Evolutionary conservation across 2,329 filamentous ascomycete genomes (phyloP), one percentile per base, ranked within the genome.

Genomic region (Stromatinia cepivora): DNA sequence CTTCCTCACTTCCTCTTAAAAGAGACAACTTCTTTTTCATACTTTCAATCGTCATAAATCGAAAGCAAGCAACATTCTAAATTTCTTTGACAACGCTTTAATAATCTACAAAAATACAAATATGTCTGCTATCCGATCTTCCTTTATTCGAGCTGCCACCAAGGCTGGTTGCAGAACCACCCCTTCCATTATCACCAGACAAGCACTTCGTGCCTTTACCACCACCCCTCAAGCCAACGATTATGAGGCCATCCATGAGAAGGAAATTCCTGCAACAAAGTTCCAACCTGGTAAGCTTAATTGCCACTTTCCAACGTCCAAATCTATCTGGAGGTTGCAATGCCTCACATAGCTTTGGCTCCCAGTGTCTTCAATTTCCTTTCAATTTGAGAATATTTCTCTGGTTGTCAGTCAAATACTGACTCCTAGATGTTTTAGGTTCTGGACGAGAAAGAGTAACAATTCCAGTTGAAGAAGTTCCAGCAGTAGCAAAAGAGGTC

Each of bases 181-280:
- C 36, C 31, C 39, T 6, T 48, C 68, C 11, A 46, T 61, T 11
- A 46, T 59, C 22, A 34, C 45, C 62, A 75, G 71, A 64, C 71
- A 72, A 36, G 59, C 73, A 15, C 71, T 73, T 34, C 71, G 74
- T n/a, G 56, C 73, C 9, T 76, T 77, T 70, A 73, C 70, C 48
- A 71, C 64, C 8, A 61, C 72, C 10, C 72, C 69, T 36, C 70
- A 71, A 28, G 63, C 69, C 46, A 71, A 75, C 17, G 74, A 74
- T 42, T 72, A 73, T 45, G 75, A 77, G 31, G 56, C 74, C 20
- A 72, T 78, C 63, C 69, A 75, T 6, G 76, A 77, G 65, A 76
- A 74, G 48, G 76, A 78, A 67, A 71, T 78, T 54, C 71, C 73
- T 20, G 54, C 62, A 8, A 70, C 63, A 15, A 64, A 56, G 25